Evolutionary conservation across 208 protist genomes (phyloP), one percentile per base, ranked within the genome.

Genomic region (Novymonas esmeraldas): DNA sequence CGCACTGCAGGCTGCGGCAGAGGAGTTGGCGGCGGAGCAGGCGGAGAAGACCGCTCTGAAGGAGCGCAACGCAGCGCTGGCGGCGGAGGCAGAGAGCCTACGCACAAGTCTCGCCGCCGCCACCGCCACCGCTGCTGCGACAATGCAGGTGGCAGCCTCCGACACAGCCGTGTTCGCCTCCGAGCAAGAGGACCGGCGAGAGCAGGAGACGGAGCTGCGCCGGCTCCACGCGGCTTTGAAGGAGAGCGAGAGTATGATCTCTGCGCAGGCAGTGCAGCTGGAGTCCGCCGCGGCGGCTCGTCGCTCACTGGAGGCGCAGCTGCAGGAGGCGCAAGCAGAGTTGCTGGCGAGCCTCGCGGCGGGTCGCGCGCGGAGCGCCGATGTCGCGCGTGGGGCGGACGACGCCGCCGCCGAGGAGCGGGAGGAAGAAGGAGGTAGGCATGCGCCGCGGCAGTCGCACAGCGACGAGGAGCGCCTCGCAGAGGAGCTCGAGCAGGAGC

Each of bases 321-420:
- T 67, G 55, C 42, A 60, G 20, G 64, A 52, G 26, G 64, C 54
- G 24, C 61, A 68, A 33, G 33, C 29, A 9, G 55, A 54, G 22
- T 10, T 58, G 24, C 68, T 51, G 45, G 45, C 41, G 5, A 11
- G 16, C 20, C 2, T 59, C 6, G 26, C 0, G 20, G 31, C 2
- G 7, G 3, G 11, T 33, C 42, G n/a, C 10, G 26, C 28, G 7
- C 22, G 6, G 4, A 48, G 38, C 14, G 16, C 50, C 14, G 34
- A 13, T 22, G 46, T 2, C 10, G 41, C 7, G 28, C 24, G 10
- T 14, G 26, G 38, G 4, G 26, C 41, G 26, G 11, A 24, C 0
- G 29, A 42, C 2, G 4, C 0, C n/a, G 28, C 31, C 33, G 26
- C 26, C 22, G n/a, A n/a, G n/a, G n/a, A n/a, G n/a, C n/a, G n/a